These are phyloP conservation scores for Microcyclosporella mali DNA, from an alignment of 2,329 filamentous ascomycete genomes.

Conservation along the genomic window DNA sequence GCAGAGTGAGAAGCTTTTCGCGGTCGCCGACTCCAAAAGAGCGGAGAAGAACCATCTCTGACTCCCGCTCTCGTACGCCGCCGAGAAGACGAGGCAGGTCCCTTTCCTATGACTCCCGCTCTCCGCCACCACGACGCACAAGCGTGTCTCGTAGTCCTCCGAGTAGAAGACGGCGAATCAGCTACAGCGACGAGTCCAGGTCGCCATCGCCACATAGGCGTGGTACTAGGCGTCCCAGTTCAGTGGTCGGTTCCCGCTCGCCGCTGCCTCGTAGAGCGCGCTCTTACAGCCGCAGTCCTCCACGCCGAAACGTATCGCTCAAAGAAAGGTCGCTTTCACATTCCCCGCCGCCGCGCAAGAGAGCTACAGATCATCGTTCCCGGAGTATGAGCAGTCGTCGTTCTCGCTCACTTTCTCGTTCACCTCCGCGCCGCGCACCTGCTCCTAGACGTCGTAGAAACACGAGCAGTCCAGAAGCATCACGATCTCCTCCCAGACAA, in stretches of 20 bases:
- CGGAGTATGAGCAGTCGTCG: conserved; percentile 21
- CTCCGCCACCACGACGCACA: conserved; percentile 18
- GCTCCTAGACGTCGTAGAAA: conserved; percentile 25
- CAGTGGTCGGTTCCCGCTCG: conserved; percentile 25
- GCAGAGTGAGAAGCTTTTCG: conserved; percentile 12
- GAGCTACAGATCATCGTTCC: conserved; percentile 1
- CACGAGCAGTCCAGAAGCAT: conserved; percentile 25
- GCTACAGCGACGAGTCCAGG: conserved; percentile 17
- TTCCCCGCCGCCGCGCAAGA: conserved; percentile 18
- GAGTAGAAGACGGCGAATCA: conserved; percentile 17
- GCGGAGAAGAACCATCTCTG: conserved; percentile 5
- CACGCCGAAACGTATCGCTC: conserved; percentile 11
- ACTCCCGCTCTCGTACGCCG: conserved; percentile 10
- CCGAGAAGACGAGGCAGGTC: conserved; percentile 1
- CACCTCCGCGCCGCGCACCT: conserved; percentile 16
- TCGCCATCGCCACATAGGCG: conserved; percentile 14
- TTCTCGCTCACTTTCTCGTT: conserved; percentile 21
- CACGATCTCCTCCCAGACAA: conserved; percentile 23
- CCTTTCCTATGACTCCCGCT: conserved; percentile 22
- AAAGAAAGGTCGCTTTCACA: conserved; percentile 9
- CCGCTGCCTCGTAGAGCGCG: conserved; percentile 24
- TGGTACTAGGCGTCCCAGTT: conserved; percentile 10
- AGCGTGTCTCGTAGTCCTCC: conserved; percentile 18
- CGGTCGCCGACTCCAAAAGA: conserved; percentile 16
- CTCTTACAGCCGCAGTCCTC: conserved; percentile 19